Evolutionary conservation across 768 basidiomycete genomes (phyloP), one percentile per base, ranked within the genome.

Genomic region (Leucogyrophana mollusca): DNA sequence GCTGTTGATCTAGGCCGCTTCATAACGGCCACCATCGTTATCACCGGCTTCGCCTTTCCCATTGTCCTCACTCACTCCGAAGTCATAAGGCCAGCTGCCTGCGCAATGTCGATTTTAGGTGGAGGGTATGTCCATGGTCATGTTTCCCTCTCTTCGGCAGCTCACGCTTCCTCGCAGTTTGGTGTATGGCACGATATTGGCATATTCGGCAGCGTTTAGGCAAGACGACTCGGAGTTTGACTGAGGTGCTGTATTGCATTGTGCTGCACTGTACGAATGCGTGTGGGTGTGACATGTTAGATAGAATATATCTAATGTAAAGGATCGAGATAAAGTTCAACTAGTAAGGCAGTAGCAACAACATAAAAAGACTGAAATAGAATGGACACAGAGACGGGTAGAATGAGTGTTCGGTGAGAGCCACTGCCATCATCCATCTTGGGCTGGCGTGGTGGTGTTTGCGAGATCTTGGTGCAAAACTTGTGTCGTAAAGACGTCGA

Each of bases 1-100:
- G 78, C 89, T 27, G 66, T 91, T 38, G 96, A 98, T 71, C 79
- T 98, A 27, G 96, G 95, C 25, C 88, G 92, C 37, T 99, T 98
- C 74, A 78, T 97, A 46, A 98, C 96, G 11, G 79, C 91, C 34
- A 77, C 84, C 51, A 76, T 96, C 54, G 93, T 98, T 49, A 85
- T 96, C 9, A 89, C 93, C 25, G 96, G 96, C 27, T 90, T 98
- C 52, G 89, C 94, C 11, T 73, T 98, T 13, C 96, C 96, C 0
- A 76, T 96, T 41, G 84, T 97, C 25, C 79, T 98, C 22, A 87
- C 93, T 1, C 96, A 98, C 55, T 90, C 96, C 2, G 84, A 85
- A 46, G 76, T 98, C 51, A 96, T 98, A 56, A 73, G 79, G 50
- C 74, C 82, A 3, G 83, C 80, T 13, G 96, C 96, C 33, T 92